Conservation (phyloP, 352 stramenopile genomes). For the Phytopythium helicoides region DNA sequence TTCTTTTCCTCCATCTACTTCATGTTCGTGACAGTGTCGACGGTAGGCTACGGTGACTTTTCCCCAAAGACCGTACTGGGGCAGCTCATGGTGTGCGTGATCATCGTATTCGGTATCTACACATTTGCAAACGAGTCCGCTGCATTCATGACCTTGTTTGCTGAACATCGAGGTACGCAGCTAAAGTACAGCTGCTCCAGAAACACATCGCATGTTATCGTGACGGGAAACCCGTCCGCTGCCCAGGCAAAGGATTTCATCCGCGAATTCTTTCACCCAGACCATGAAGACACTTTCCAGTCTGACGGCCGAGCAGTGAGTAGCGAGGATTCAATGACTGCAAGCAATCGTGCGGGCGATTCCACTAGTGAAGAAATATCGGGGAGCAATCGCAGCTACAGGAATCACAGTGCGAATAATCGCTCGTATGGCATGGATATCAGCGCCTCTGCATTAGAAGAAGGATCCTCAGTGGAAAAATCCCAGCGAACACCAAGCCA, state of each 20-base stretch:
- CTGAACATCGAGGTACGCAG: conserved; percentile 52
- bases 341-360: background rate
- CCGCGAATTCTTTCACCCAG: conserved; percentile 86
- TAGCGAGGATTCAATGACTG: background rate
- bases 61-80: conserved; percentile 81
- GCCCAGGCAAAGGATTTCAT: conserved; percentile 86
- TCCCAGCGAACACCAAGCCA: conserved; percentile 7
- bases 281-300: conserved; percentile 59
- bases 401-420: no score
- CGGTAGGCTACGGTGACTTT: conserved; percentile 86
- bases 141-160: conserved; percentile 73
- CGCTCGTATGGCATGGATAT: background rate
- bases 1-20: conserved; percentile 90
- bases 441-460: conserved; percentile 18
- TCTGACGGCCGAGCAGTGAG: background rate
- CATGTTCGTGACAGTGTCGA: conserved; percentile 88
- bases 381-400: background rate
- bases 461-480: conserved; percentile 15
- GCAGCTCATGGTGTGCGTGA: conserved; percentile 70
- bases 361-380: conserved; percentile 4
- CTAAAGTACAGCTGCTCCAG: conserved; percentile 62
- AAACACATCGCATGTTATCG: conserved; percentile 80
- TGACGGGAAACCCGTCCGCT: conserved; percentile 77
- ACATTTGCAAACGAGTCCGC: conserved; percentile 84
- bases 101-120: conserved; percentile 88